Evolutionary conservation across 768 basidiomycete species (phyloP).

Genomic region (Phlebiopsis gigantea): DNA sequence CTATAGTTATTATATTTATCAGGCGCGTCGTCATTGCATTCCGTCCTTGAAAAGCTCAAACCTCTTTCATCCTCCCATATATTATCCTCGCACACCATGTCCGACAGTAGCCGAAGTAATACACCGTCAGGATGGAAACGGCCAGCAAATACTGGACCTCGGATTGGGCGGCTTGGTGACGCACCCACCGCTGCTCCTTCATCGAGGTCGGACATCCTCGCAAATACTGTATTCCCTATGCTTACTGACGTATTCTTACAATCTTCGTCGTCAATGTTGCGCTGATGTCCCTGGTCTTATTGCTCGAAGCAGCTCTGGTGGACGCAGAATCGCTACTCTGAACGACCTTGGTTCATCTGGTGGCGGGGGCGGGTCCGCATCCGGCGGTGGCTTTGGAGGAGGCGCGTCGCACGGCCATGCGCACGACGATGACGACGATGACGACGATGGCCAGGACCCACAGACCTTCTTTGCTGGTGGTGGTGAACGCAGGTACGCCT

Average conservation of each 20-base stretch:
- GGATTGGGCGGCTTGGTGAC: conserved; percentile 23
- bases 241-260: not conserved
- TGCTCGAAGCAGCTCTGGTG: conserved; percentile 13
- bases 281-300: too few relatives aligned
- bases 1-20: not conserved
- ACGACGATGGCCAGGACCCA: conserved; percentile 42
- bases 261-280: not conserved
- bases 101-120: not conserved
- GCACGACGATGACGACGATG: conserved; percentile 28
- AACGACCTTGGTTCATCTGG: conserved; percentile 15
- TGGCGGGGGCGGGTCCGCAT: conserved; percentile 13
- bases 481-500: conserved; percentile 82
- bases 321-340: conserved; percentile 24
- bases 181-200: conserved; percentile 12
- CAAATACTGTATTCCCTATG: not conserved
- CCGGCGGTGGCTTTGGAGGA: conserved; percentile 9
- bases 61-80: not conserved
- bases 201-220: conserved; percentile 10
- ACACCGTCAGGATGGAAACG: conserved; percentile 5
- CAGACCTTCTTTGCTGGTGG: conserved; percentile 82
- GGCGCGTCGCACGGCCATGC: conserved; percentile 4
- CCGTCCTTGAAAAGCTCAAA: not conserved
- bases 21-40: not conserved
- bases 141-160: conserved; percentile 8
- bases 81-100: not conserved